Evolutionary conservation across 345 rosid species (phyloP).

Genomic region (Garcia nutans): DNA sequence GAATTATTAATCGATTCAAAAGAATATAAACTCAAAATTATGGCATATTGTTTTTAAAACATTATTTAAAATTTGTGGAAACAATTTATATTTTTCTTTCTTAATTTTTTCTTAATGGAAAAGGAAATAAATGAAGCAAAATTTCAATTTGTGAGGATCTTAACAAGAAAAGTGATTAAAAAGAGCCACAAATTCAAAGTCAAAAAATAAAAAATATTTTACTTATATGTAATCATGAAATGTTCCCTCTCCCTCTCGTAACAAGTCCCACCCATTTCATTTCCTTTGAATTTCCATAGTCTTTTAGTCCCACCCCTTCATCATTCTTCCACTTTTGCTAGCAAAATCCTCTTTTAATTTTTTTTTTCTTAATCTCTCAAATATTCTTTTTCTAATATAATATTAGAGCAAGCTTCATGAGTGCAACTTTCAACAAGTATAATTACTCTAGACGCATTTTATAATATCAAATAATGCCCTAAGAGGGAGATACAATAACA

Average conservation of each 20-base stretch:
- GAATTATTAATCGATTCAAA: too few species aligned
- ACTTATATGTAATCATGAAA: slow-evolving; percentile 18
- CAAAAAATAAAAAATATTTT: background rate
- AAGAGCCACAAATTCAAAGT: slow-evolving; percentile 3
- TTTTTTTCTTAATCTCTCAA: background rate
- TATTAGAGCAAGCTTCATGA: slow-evolving; percentile 1
- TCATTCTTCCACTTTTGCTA: slow-evolving; percentile 13
- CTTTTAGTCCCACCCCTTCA: slow-evolving; percentile 13
- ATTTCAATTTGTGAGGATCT: background rate
- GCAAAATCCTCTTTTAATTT: background rate
- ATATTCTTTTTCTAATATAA: background rate
- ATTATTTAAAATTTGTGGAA: too few species aligned
- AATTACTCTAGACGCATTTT: background rate
- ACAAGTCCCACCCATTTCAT: slow-evolving; percentile 9
- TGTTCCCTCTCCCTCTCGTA: slow-evolving; percentile 10
- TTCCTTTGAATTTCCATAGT: background rate
- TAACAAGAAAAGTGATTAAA: background rate
- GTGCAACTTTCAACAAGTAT: background rate
- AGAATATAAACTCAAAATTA: too few species aligned
- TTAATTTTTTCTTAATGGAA: too few species aligned
- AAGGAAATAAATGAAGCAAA: background rate
- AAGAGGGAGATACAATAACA: background rate
- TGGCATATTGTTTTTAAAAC: too few species aligned
- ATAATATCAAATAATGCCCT: background rate
- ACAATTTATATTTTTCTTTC: too few species aligned